Percentiles rank a stretch among this genome's conserved stretches.
phyloP scores from a whole-genome alignment of 257 asterid species.

The Solanum ossicruentum region DNA sequence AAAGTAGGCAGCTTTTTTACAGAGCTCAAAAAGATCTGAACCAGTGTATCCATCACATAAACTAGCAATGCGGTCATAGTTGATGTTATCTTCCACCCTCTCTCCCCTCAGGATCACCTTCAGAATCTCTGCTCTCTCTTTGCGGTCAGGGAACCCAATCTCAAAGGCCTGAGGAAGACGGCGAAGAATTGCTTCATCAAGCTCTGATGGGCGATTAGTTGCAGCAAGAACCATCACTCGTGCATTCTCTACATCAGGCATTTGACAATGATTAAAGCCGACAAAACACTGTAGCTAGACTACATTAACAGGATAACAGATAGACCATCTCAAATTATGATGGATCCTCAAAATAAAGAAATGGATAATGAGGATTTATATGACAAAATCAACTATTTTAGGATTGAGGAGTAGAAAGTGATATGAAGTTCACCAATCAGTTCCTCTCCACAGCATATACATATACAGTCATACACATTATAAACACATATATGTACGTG shows the following conservation, averaged over 20 bases:
- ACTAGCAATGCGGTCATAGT: constrained; percentile 56
- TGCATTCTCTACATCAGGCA: constrained; percentile 48
- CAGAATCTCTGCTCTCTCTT: constrained; percentile 64
- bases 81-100: constrained; percentile 46
- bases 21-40: constrained; percentile 84
- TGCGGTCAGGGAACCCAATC: constrained; percentile 61
- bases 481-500: not conserved
- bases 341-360: not conserved
- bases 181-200: constrained; percentile 93
- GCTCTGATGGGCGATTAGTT: constrained; percentile 96
- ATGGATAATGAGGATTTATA: not conserved
- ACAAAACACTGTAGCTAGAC: not conserved
- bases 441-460: not conserved
- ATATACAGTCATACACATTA: not conserved
- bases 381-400: not conserved
- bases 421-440: not conserved
- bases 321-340: not conserved
- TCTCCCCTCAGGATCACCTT: constrained; percentile 82
- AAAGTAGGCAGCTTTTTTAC: constrained; percentile 89
- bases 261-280: not conserved
- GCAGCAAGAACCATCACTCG: constrained; percentile 97
- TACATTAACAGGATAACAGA: not conserved
- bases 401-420: not conserved
- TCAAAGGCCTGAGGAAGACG: constrained; percentile 98
- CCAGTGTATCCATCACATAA: constrained; percentile 81